These are phyloP conservation scores for Thinopyrum elongatum DNA, from an alignment of 176 grass and related monocot species.

Conservation along the genomic window DNA sequence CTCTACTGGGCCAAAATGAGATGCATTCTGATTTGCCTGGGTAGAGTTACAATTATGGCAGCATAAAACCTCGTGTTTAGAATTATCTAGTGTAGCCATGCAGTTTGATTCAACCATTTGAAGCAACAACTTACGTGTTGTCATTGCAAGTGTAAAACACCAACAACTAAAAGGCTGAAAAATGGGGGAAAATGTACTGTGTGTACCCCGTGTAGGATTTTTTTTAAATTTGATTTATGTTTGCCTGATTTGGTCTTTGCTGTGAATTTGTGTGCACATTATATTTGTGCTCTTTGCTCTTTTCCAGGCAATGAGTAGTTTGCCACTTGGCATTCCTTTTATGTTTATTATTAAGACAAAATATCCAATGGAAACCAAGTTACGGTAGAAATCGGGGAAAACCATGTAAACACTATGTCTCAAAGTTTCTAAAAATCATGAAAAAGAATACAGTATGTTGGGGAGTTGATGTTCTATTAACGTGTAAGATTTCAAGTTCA, in stretches of 20 bases:
- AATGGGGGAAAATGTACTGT: background rate
- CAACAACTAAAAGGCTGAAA: background rate
- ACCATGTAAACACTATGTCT: no score
- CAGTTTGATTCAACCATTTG: background rate
- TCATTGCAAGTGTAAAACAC: background rate
- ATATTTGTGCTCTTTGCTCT: background rate
- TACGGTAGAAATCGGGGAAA: no score
- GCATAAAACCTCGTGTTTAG: background rate
- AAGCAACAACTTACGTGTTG: background rate
- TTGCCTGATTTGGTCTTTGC: background rate
- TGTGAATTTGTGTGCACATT: background rate
- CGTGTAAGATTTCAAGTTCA: no score
- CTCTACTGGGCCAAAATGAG: background rate
- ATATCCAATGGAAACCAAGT: no score
- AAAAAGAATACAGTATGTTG: no score
- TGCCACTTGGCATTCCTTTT: background rate
- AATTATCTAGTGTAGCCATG: background rate
- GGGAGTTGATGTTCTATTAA: no score
- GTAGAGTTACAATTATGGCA: slow-evolving; percentile 11
- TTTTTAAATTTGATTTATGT: background rate
- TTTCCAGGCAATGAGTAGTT: background rate
- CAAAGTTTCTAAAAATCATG: no score
- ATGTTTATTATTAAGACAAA: no score
- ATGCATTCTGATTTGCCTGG: background rate
- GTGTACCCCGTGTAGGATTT: slow-evolving; percentile 9